phyloP scores from a whole-genome alignment of 306 rosid genomes.

The Medicago arabica region DNA sequence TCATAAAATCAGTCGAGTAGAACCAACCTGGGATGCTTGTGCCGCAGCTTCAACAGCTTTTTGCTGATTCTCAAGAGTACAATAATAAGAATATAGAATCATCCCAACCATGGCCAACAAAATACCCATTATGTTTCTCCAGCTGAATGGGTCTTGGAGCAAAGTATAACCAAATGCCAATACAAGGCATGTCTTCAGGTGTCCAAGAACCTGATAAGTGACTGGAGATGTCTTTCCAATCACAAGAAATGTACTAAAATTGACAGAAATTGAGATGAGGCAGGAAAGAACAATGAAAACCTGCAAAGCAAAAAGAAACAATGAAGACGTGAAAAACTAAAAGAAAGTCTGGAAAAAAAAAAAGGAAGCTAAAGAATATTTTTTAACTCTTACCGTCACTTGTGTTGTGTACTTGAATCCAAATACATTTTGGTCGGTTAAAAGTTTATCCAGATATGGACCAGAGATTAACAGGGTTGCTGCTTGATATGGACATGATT shows the following conservation, averaged over 20 bases:
- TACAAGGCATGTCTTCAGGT: constrained; percentile 93
- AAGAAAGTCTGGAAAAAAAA: background rate
- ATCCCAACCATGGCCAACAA: constrained; percentile 81
- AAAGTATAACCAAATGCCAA: constrained; percentile 86
- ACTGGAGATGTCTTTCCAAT: constrained; percentile 97
- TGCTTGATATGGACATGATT: constrained; percentile 90
- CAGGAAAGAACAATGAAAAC: constrained; percentile 84
- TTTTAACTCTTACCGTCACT: constrained; percentile 81
- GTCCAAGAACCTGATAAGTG: constrained; percentile 98
- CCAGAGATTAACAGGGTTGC: constrained; percentile 83
- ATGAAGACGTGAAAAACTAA: constrained; percentile 3
- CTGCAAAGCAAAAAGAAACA: constrained; percentile 53
- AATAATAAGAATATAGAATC: constrained; percentile 83
- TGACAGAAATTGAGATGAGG: constrained; percentile 92
- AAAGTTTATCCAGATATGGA: constrained; percentile 81
- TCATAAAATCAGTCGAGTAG: background rate
- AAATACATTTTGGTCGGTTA: constrained; percentile 81
- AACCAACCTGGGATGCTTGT: constrained; percentile 66
- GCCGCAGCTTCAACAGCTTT: constrained; percentile 65
- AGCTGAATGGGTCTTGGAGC: constrained; percentile 88
- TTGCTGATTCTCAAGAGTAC: constrained; percentile 79
- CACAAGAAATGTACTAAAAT: constrained; percentile 94
- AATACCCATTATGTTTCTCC: constrained; percentile 93
- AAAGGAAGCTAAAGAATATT: background rate
- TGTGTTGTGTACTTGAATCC: constrained; percentile 83